Evolutionary conservation across 2,329 filamentous ascomycete genomes (phyloP).

Genomic region (Colletotrichum sp.): DNA sequence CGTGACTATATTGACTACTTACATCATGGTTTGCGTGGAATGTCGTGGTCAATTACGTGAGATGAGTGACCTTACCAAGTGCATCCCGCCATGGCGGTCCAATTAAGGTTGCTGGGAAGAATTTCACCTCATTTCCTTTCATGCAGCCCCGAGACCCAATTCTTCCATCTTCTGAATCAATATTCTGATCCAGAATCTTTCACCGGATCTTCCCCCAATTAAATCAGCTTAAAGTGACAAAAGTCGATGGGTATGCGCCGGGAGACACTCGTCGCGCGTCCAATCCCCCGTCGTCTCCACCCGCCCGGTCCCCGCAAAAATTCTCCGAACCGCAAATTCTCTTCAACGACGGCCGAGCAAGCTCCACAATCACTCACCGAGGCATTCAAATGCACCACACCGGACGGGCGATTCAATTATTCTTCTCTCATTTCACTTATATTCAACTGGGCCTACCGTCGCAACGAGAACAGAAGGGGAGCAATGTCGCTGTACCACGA

Average conservation of each 20-base stretch:
- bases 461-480: not conserved
- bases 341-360: not conserved
- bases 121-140: not conserved
- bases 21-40: not conserved
- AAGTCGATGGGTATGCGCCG: not conserved
- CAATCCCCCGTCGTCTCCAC: not conserved
- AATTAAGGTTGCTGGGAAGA: conserved; percentile 1
- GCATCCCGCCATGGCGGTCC: not conserved
- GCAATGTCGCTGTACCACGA: conserved; percentile 95
- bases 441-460: not conserved
- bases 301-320: not conserved
- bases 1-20: not conserved
- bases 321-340: conserved; percentile 15
- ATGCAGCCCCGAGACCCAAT: not conserved
- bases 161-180: not conserved
- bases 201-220: not conserved
- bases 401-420: not conserved
- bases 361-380: not conserved
- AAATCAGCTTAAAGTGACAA: not conserved
- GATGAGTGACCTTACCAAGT: not conserved
- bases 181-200: not conserved
- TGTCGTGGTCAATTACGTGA: not conserved
- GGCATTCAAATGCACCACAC: not conserved
- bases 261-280: not conserved
- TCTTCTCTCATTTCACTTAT: not conserved